Evolutionary conservation across 2,329 filamentous ascomycete genomes (phyloP), one percentile per base, ranked within the genome.

Genomic region (Biscogniauxia mediterranea): DNA sequence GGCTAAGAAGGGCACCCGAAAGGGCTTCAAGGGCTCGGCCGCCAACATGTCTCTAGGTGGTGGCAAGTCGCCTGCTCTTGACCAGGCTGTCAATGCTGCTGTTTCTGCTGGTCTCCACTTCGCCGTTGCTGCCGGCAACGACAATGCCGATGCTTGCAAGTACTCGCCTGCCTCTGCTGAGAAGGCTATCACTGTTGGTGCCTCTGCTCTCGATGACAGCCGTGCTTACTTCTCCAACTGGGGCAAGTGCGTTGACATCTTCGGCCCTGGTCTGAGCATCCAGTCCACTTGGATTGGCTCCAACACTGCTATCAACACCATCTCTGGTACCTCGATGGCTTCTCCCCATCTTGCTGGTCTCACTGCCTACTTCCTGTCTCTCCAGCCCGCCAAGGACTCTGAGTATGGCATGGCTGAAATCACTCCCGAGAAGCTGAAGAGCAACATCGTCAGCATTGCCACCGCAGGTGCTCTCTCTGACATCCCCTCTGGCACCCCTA

Each of bases 181-280:
- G 72, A 92, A 96, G 74, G 93, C 95, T 69, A 87, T 99, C 77
- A 99, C 95, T 61, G 95, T 99, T 66, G 96, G 94, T 79, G 95
- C 95, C 69, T 96, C 93, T 53, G 95, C 92, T 70, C 87, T 99
- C 63, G 87, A 90, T 73, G 95, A 99, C 76, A 92, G 92, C 84
- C 94, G 95, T 80, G 95, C 95, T 68, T 99, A 98, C 87, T 99
- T 99, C 89, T 99, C 96, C 87, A 99, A 99, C 91, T 98, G 89
- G 79, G 95, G 95, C 79, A 95, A 94, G 85, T 99, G 95, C 87
- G 97, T 94, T 77, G 95, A 99, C 80, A 97, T 99, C 85, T 99
- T 99, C 74, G 95, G 93, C 66, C 95, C 95, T 64, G 95, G 95
- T 75, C 85, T 97, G 73, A 97, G 93, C 89, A 97, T 99, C 73